Percentiles rank a stretch among this genome's conserved stretches.
Conservation (phyloP, 1,284 basidiomycete species). For the Ustanciosporium gigantosporum region DNA sequence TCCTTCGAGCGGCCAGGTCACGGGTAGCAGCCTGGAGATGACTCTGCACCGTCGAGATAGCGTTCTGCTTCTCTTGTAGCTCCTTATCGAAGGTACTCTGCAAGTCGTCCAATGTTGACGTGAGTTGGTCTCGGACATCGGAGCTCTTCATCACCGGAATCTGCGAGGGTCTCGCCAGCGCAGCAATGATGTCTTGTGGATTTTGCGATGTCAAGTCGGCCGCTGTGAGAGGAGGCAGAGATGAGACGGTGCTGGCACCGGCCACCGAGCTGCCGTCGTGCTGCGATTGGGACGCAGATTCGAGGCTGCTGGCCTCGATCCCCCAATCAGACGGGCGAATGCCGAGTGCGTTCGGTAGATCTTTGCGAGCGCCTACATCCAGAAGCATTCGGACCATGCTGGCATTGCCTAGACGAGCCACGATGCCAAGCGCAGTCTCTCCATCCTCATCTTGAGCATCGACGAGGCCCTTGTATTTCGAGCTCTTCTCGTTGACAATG, state of each 20-base stretch:
- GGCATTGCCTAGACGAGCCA: constrained; percentile 88
- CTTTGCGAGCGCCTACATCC: constrained; percentile 90
- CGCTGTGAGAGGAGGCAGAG: constrained; percentile 24
- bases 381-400: constrained; percentile 83
- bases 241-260: constrained; percentile 17
- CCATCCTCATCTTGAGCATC: constrained; percentile 95
- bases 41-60: constrained; percentile 79
- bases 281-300: constrained; percentile 10
- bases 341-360: constrained; percentile 89
- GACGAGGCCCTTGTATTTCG: constrained; percentile 68
- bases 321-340: constrained; percentile 88
- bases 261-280: constrained; percentile 13
- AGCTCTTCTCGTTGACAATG: constrained; percentile 61
- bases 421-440: constrained; percentile 93
- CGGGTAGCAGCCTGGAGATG: constrained; percentile 86
- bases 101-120: constrained; percentile 70
- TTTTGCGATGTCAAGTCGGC: constrained; percentile 47
- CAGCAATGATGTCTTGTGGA: constrained; percentile 69
- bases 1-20: constrained; percentile 84
- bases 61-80: constrained; percentile 82
- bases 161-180: constrained; percentile 60
- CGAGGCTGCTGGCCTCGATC: constrained; percentile 30
- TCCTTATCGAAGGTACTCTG: constrained; percentile 82
- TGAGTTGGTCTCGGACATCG: constrained; percentile 75
- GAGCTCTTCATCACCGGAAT: constrained; percentile 79